Percentiles rank a stretch among this genome's conserved stretches.
Conservation (phyloP, 2,329 filamentous ascomycete genomes). For the Herpotrichia juniperi region DNA sequence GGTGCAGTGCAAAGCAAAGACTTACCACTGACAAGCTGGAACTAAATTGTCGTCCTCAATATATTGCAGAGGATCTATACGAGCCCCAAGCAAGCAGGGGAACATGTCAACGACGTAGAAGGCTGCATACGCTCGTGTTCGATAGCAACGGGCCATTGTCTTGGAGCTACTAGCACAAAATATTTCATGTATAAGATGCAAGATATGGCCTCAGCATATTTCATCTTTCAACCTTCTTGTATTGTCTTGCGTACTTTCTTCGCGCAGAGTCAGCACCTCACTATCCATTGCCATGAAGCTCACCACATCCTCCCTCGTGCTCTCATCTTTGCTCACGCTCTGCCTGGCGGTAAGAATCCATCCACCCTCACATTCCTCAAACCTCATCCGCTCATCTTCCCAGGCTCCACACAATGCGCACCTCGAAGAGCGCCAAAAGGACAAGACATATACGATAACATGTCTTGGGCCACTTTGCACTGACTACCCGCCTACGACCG, state of each 20-base stretch:
- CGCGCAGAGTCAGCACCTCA: background rate
- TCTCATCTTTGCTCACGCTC: conserved; percentile 17
- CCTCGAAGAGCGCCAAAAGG: conserved; percentile 26
- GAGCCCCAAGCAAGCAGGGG: conserved; percentile 3
- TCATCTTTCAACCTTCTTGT: background rate
- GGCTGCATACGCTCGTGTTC: background rate
- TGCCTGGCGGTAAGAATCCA: conserved; percentile 27
- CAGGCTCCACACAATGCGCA: conserved; percentile 27
- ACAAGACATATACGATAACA: conserved; percentile 31
- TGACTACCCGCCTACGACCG: conserved; percentile 18
- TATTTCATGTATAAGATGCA: background rate
- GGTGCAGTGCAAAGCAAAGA: background rate
- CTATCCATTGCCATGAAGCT: conserved; percentile 22
- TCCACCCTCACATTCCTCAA: background rate
- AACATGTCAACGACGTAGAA: conserved; percentile 8
- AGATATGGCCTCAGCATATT: background rate
- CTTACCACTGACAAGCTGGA: background rate
- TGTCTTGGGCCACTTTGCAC: conserved; percentile 28
- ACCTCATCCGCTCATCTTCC: background rate
- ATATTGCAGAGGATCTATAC: conserved; percentile 3
- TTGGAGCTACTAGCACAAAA: background rate
- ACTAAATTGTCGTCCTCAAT: conserved; percentile 1
- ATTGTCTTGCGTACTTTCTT: background rate
- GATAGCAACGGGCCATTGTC: background rate
- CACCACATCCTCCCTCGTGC: conserved; percentile 15